Evolutionary conservation across 1,284 basidiomycete genomes (phyloP), one percentile per base, ranked within the genome.

Genomic region (Cutaneotrichosporon spelunceum): DNA sequence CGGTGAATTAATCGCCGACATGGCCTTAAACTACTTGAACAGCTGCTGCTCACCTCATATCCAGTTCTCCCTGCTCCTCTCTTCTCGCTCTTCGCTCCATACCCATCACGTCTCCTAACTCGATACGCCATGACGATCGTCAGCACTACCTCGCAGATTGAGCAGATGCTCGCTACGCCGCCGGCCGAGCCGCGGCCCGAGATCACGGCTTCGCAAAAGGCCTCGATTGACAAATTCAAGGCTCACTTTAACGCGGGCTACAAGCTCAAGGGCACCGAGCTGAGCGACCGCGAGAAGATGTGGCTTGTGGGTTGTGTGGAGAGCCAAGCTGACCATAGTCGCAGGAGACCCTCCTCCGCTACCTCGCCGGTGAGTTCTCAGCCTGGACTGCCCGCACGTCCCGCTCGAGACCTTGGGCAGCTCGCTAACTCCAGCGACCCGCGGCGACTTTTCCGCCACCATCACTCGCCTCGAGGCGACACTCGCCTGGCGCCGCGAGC

Each of bases 231-330:
- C 14, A 53, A 55, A 19, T 36, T 76, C 26, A 61, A 61, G 34
- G 60, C 55, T 0, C 70, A 75, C 56, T 76, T 76, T 6, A 54
- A 64, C 36, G 62, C 57, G 14, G 66, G 68, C 57, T 53, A 34
- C 49, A 36, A 34, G 39, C 24, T 45, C 26, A 68, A 68, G 42
- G 65, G 59, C 36, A 42, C 42, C 9, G 47, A 53, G n/a, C 53
- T 76, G 45, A 62, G 29, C 10, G 70, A 74, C 56, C 63, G 69
- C 53, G 75, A 77, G 65, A 70, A 72, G 70, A 75, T 77, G 71
- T 74, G 68, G 56, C 62, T 75, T 55, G 75, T 77, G 63, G 55
- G 73, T 57, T 2, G 10, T n/a, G 19, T 24, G 4, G 14, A 24
- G 21, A n/a, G 45, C 33, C 2, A 24, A 3, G 45, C 45, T 50